Evolutionary conservation across 148 eudicot species (phyloP).

Genomic region (Simmondsia chinensis): DNA sequence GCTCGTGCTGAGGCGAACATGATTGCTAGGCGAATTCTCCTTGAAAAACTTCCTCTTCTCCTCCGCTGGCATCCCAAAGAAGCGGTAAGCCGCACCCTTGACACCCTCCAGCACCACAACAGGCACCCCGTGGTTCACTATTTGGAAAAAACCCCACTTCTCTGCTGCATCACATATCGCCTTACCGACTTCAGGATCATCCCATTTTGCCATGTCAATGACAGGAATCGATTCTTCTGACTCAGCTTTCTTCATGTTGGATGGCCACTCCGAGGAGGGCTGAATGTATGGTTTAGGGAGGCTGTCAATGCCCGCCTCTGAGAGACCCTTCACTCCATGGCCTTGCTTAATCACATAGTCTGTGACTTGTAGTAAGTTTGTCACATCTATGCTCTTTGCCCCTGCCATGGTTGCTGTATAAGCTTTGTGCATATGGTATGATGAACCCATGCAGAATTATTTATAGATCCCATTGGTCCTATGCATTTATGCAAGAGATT

Average conservation of each 20-base stretch:
- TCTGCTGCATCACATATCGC: constrained; percentile 43
- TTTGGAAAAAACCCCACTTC: constrained; percentile 48
- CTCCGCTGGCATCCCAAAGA: constrained; percentile 26
- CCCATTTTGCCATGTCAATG: constrained; percentile 40
- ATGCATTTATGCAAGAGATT: too few relatives aligned
- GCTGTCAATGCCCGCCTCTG: constrained; percentile 20
- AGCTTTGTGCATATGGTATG: not conserved
- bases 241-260: constrained; percentile 9
- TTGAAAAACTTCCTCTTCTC: constrained; percentile 37
- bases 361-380: constrained; percentile 8
- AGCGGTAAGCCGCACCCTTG: constrained; percentile 25
- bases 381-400: not conserved
- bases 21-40: constrained; percentile 31
- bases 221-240: constrained; percentile 26
- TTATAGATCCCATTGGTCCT: too few relatives aligned
- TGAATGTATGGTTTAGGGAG: constrained; percentile 44
- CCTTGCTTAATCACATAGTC: constrained; percentile 23
- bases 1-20: constrained; percentile 42
- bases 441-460: too few relatives aligned
- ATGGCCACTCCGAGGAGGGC: constrained; percentile 26
- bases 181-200: constrained; percentile 16
- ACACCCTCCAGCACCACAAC: constrained; percentile 24
- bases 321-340: constrained; percentile 41
- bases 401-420: not conserved
- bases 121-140: constrained; percentile 46